Evolutionary conservation across 2,329 filamentous ascomycete genomes (phyloP), one percentile per base, ranked within the genome.

Genomic region (Alternaria burnsii): DNA sequence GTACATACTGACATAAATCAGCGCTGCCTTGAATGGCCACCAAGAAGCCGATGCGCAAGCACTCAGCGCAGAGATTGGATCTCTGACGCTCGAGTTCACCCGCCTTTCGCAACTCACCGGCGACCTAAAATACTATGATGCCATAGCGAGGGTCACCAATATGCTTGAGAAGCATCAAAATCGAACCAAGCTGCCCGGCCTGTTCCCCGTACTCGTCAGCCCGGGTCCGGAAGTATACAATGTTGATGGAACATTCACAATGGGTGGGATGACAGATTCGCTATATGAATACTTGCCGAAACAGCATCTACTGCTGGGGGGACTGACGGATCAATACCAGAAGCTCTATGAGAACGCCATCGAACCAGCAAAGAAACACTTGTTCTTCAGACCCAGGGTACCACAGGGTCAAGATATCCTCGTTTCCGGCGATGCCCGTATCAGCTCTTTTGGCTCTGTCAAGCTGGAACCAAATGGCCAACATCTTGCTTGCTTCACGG

Each of bases 301-400:
- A 73, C 71, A 94, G 81, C 91, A 90, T 72, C 80, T 95, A 12
- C 85, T 97, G 5, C 85, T 97, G 2, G 91, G 92, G 58, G 93
- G 93, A 1, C 83, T 88, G 1, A 87, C 89, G 63, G 80, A 84
- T 30, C 91, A 93, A 74, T 96, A 96, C 76, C 83, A 85, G 62
- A 85, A 84, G 20, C 86, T 97, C 79, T 93, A 96, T 74, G 83
- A 89, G 59, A 86, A 86, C 58, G 86, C 88, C 4, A 86, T 89
- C 30, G 86, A 89, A 5, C 88, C 88, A 0, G 87, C 90, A 36
- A 90, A 91, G 66, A 84, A 92, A 65, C 85, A 91, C 76, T 83
- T 97, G 10, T 86, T 97, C 58, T 97, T 88, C 79, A 86, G 90
- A 5, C 93, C 93, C 0, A 90, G 95, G 87, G 85, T 88, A 20